Evolutionary conservation across 1,284 basidiomycete genomes (phyloP), one percentile per base, ranked within the genome.

Genomic region (Trametes hirsuta): DNA sequence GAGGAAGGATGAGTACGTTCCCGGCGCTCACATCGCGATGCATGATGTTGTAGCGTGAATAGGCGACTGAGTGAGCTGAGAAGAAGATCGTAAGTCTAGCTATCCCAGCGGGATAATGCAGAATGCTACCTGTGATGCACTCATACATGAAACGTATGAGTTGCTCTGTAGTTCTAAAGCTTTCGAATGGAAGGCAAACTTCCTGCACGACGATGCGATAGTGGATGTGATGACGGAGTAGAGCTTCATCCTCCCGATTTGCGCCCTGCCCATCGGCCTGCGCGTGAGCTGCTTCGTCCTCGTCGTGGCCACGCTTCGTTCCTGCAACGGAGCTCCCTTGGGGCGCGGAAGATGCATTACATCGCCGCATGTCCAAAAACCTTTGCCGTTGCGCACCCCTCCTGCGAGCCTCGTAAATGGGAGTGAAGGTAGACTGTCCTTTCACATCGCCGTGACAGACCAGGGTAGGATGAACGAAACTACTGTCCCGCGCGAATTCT

Each of bases 21-120:
- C 62, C 62, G 1, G 42, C 37, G 21, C 62, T 63, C 25, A 64
- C 41, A 45, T 64, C 62, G 12, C 62, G 53, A 34, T 64, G 59
- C 0, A 64, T 42, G 10, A 54, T 21, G 0, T 41, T 10, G 36
- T 45, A 11, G 11, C 22, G 18, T 10, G 21, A 22, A 10, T 30
- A 42, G 1, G 55, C 61, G 1, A 22, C 1, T 3, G 18, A 9
- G 35, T 62, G 60, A 6, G 48, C 61, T 62, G 37, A 4, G 12
- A 9, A 10, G 11, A 47, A 14, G 14, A 35, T 35, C 15, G 15
- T 47, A 25, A 47, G 30, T 10, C n/a, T n/a, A 15, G 22, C 30
- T 30, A 14, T 24, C 9, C 12, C 12, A 24, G 22, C 30, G 14
- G 15, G 12, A 15, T 6, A 18, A 37, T n/a, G 30, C 30, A 6